Base-by-base conservation (phyloP, 805 yeast species). In the Yarrowia osloensis region DNA sequence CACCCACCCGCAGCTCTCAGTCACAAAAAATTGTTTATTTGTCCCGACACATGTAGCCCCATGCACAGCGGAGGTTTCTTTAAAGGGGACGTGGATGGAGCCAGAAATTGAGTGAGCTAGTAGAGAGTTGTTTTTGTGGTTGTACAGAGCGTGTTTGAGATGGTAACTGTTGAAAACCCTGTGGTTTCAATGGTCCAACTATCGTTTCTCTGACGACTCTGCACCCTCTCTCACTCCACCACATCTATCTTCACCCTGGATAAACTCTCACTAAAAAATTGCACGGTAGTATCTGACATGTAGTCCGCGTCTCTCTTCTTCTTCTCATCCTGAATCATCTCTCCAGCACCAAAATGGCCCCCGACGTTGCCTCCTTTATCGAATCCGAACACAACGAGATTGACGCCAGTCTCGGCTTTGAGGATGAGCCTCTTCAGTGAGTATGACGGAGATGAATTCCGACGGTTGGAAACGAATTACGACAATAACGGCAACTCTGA, bases 341-440 rank as follows among this genome's bases (percentile, higher is more conserved):
- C 52, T 17, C 21, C 52, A 47, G 24, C 54, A 15, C 33, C 33
- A n/a, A 26, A 37, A 55, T 55, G 63, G 63, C 63, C 47, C 63
- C 63, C 35, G 63, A 55, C 63, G 63, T 55, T 39, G 46, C 63
- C 47, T n/a, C 47, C 47, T 22, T 55, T 13, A 29, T 39, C 19
- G 63, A 55, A 24, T 28, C 19, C 49, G 63, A 55, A 19, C 9
- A 19, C 15, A 4, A 4, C 26, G 47, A 12, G n/a, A 35, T 52
- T n/a, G 63, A 55, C 6, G 44, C 67, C 57, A 31, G 57, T 13
- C 57, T 50, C 19, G 57, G 57, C 17, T 50, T 50, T 33, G 67
- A 55, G 40, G 61, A 42, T 11, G 63, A 55, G 63, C 47, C 63
- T 55, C 35, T 55, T 11, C 49, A 55, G 63, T 55, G 63, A 55